Base-by-base conservation (phyloP, 2,329 filamentous ascomycete genomes). In the Fusarium globosum region DNA sequence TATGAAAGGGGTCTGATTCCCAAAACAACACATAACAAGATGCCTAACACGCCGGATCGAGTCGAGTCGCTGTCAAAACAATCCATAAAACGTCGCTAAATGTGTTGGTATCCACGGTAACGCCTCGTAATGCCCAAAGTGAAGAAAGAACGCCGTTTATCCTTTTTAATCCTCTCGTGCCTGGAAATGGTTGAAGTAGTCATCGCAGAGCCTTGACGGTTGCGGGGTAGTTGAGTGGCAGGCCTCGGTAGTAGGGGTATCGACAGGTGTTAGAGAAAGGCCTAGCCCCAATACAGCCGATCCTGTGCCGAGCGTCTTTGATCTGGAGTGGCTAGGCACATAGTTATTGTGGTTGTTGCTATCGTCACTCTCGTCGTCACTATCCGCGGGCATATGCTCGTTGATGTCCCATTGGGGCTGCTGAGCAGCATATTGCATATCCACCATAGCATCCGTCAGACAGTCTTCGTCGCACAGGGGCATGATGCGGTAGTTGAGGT, bases 401-500 rank as follows among this genome's bases (percentile, higher is more conserved):
- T 75, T 71, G n/a, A 69, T 33, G 16, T 77, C 71, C 74, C 76
- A 78, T 42, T 76, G 74, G 38, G 74, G 70, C 45, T 83, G 79
- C 23, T 77, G 78, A 13, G 74, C 88, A 12, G 90, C 90, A 52
- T 90, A 86, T 78, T 89, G 86, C 88, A 92, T 92, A 76, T 92
- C 90, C 62, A 87, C 86, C 79, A 90, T 83, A 16, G 90, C 90
- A 70, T 90, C 88, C 42, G 85, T 83, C 69, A 92, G 86, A 69
- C 89, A 85, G 41, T 85, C 85, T 5, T 86, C 85, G 55, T 89
- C 84, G 80, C 86, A 90, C 15, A 92, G 83, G 12, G 89, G 89
- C 80, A 92, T 81, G 77, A 93, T 88, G 62, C 89, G 86, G 80
- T 91, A 92, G 71, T 86, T 85, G 52, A 93, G 83, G 79, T 87